phyloP scores from a whole-genome alignment of 257 asterid genomes.

The Perilla frutescens region DNA sequence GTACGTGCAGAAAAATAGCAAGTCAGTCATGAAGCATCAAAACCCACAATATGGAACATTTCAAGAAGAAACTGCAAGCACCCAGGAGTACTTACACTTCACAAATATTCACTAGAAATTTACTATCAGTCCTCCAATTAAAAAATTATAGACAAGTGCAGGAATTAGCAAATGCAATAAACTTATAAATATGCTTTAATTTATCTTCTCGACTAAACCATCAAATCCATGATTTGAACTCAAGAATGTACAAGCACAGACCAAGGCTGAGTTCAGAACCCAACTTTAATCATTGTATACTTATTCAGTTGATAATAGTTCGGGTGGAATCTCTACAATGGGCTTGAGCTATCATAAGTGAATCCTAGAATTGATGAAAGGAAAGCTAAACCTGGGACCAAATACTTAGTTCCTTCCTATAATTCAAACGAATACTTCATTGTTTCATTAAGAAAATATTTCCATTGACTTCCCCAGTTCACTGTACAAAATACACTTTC shows the following conservation, averaged over 20 bases:
- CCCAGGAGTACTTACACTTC: conserved; percentile 16
- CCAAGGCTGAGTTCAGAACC: not conserved
- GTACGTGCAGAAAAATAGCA: not conserved
- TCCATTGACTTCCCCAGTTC: not conserved
- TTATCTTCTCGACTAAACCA: conserved; percentile 4
- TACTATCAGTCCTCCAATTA: not conserved
- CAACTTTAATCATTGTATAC: not conserved
- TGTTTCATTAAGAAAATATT: not conserved
- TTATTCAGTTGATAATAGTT: not conserved
- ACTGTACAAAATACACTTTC: not conserved
- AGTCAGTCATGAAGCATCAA: not conserved
- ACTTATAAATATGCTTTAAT: not conserved
- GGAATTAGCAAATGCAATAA: not conserved
- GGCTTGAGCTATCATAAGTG: not conserved
- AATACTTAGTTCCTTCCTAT: not conserved
- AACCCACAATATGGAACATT: not conserved
- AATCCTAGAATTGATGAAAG: not conserved
- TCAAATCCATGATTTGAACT: not conserved
- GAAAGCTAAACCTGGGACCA: not conserved
- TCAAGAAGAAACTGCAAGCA: conserved; percentile 11
- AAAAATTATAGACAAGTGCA: conserved; percentile 2
- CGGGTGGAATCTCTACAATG: not conserved
- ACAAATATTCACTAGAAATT: not conserved
- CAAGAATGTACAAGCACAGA: not conserved
- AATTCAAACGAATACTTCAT: not conserved